phyloP scores from a whole-genome alignment of 495 filamentous ascomycete genomes.

The Evernia prunastri region DNA sequence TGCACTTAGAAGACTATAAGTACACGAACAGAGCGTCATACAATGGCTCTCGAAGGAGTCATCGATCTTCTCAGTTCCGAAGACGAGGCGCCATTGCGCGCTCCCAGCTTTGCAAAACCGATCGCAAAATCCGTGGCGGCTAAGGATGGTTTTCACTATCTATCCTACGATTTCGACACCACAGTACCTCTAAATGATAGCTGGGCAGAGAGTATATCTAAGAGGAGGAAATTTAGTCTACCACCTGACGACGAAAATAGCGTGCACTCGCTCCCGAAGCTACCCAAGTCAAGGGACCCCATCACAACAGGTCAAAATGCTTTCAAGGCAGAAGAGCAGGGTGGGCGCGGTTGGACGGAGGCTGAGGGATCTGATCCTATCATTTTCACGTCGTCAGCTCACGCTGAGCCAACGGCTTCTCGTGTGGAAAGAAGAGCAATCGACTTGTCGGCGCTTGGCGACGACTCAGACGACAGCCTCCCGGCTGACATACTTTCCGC shows the following conservation, averaged over 20 bases:
- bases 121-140: not conserved
- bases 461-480: conserved; percentile 35
- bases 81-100: conserved; percentile 17
- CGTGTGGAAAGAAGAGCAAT: conserved; percentile 14
- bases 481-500: conserved; percentile 23
- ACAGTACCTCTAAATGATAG: conserved; percentile 31
- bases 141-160: conserved; percentile 25
- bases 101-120: conserved; percentile 6
- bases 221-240: conserved; percentile 39
- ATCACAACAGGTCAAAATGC: not conserved
- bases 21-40: not conserved
- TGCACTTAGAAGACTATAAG: not conserved
- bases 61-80: conserved; percentile 28
- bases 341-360: not conserved
- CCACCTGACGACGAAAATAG: conserved; percentile 20
- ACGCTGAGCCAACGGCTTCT: conserved; percentile 20
- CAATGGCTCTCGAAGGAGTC: conserved; percentile 21
- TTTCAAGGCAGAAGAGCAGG: not conserved
- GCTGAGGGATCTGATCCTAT: conserved; percentile 47
- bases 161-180: conserved; percentile 49
- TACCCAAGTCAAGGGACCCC: not conserved
- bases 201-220: conserved; percentile 33
- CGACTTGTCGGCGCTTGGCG: conserved; percentile 28
- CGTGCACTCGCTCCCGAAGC: not conserved
- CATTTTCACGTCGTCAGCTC: conserved; percentile 47